Evolutionary conservation across 2,329 filamentous ascomycete genomes (phyloP).

Genomic region (Beauveria pseudobassiana): DNA sequence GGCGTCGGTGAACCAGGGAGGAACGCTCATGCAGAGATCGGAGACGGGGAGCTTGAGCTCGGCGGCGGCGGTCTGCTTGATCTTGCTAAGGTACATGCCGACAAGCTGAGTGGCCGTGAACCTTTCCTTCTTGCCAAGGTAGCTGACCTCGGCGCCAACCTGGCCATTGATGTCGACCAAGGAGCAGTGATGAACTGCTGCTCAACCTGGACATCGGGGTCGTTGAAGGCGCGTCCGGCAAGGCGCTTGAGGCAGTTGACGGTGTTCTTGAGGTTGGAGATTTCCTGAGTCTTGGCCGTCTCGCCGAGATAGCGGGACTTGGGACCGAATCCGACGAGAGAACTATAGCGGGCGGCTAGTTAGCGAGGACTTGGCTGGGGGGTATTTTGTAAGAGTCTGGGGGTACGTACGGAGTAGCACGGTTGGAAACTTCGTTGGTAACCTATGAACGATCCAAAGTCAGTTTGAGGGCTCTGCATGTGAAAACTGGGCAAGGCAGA

Average conservation of each 20-base stretch:
- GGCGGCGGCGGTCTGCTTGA: conserved; percentile 76
- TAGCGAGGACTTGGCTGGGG: not conserved
- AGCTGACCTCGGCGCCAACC: conserved; percentile 88
- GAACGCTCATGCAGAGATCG: conserved; percentile 89
- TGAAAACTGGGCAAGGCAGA: not conserved
- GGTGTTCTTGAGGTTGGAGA: conserved; percentile 99
- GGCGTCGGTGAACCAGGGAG: conserved; percentile 92
- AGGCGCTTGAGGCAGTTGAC: conserved; percentile 89
- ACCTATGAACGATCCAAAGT: conserved; percentile 49
- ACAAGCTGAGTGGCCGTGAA: conserved; percentile 92
- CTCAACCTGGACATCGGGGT: conserved; percentile 90
- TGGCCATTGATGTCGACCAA: conserved; percentile 89
- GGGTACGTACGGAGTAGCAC: conserved; percentile 82
- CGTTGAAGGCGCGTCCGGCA: conserved; percentile 74
- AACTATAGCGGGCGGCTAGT: conserved; percentile 42
- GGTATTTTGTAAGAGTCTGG: not conserved
- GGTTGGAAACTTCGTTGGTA: conserved; percentile 98
- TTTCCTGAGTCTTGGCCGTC: conserved; percentile 95
- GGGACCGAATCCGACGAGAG: conserved; percentile 89
- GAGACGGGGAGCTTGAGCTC: conserved; percentile 89
- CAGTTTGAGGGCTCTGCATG: not conserved
- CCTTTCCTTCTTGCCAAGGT: conserved; percentile 88
- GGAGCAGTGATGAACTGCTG: conserved; percentile 79
- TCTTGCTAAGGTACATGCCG: conserved; percentile 93
- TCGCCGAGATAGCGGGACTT: conserved; percentile 93